These are phyloP conservation scores for Ganoderma lingzhi DNA, from an alignment of 1,284 basidiomycete genomes.

Conservation along the genomic window DNA sequence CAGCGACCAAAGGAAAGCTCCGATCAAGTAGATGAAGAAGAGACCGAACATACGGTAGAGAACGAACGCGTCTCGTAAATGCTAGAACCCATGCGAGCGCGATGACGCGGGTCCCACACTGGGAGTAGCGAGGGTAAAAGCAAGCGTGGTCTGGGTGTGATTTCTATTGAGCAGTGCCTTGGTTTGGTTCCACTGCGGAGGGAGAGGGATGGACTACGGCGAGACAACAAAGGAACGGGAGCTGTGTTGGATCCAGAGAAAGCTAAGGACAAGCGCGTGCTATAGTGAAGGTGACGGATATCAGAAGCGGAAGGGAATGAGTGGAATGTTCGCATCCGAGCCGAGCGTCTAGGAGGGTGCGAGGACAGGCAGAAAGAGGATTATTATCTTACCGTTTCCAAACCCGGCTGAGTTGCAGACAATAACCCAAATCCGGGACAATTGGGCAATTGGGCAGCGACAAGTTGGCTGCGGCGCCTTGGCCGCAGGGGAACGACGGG, in stretches of 20 bases:
- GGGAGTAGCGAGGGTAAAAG: neutral
- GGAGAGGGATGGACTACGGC: neutral
- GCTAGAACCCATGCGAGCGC: neutral
- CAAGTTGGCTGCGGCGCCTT: neutral
- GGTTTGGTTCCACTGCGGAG: neutral
- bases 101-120: neutral
- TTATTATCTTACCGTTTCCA: neutral
- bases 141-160: neutral
- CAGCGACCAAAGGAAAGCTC: neutral
- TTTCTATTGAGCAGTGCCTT: neutral
- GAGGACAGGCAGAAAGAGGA: neutral
- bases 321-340: constrained; percentile 17
- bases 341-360: neutral
- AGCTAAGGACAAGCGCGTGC: constrained; percentile 25
- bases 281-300: constrained; percentile 11
- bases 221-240: constrained; percentile 26
- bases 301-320: constrained; percentile 27
- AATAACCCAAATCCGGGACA: neutral
- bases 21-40: constrained; percentile 15
- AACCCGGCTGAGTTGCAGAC: neutral
- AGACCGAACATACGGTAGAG: neutral
- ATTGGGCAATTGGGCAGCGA: neutral
- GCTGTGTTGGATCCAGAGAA: constrained; percentile 13
- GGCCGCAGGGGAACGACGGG: neutral
- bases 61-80: neutral